A percentile compares a stretch with the other conserved stretches of the same genome.
phyloP scores from a whole-genome alignment of 1,284 basidiomycete genomes.

The Malassezia restricta region DNA sequence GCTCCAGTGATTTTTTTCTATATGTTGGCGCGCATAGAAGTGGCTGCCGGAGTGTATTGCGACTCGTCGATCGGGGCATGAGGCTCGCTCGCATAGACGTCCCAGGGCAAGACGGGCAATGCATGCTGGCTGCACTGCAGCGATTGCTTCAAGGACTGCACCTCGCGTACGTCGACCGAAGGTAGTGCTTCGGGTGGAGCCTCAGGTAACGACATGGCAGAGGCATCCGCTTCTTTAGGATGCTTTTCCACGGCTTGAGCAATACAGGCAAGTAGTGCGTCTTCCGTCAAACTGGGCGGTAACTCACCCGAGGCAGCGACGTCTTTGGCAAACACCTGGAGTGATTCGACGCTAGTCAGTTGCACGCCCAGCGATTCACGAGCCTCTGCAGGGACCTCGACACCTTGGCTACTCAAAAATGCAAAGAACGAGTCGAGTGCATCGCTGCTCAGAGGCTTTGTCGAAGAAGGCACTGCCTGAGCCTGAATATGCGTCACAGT shows the following conservation, averaged over 20 bases:
- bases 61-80: slow-evolving; percentile 1
- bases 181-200: slow-evolving; percentile 51
- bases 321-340: slow-evolving; percentile 28
- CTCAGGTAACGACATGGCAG: slow-evolving; percentile 44
- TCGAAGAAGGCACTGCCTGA: slow-evolving; percentile 32
- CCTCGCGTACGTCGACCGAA: slow-evolving; percentile 55
- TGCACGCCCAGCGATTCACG: slow-evolving; percentile 50
- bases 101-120: slow-evolving; percentile 43
- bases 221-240: slow-evolving; percentile 50
- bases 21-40: neutral
- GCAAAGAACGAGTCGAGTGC: slow-evolving; percentile 59
- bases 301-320: slow-evolving; percentile 42
- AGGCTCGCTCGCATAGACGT: slow-evolving; percentile 21
- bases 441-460: slow-evolving; percentile 55
- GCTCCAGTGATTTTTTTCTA: neutral
- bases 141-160: slow-evolving; percentile 59
- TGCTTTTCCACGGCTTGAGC: slow-evolving; percentile 55
- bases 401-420: slow-evolving; percentile 52
- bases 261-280: slow-evolving; percentile 52
- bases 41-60: neutral
- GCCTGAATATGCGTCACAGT: slow-evolving; percentile 34
- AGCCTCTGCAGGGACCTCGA: slow-evolving; percentile 53
- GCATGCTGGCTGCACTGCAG: slow-evolving; percentile 50
- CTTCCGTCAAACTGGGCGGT: slow-evolving; percentile 49
- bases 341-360: slow-evolving; percentile 49